These are phyloP conservation scores for Gossypium gossypioides DNA, from an alignment of 441 rosid species.

Conservation along the genomic window DNA sequence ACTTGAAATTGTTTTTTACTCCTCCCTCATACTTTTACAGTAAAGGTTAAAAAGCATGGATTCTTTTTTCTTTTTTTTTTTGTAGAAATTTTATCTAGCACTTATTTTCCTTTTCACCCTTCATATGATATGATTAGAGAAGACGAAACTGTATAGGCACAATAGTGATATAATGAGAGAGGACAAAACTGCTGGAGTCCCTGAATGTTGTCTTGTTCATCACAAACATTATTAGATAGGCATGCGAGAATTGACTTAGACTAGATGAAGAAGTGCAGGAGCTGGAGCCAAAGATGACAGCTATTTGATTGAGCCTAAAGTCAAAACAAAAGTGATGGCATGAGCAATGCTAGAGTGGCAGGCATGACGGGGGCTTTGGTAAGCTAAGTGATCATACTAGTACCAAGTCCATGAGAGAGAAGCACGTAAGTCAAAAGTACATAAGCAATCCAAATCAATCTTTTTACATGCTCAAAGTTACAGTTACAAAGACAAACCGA, in stretches of 20 bases:
- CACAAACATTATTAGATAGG: neutral
- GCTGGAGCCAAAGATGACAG: neutral
- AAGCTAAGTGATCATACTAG: neutral
- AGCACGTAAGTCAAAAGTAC: constrained; percentile 13
- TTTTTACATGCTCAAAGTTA: constrained; percentile 2
- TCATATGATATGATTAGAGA: too few species aligned
- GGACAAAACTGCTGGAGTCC: neutral
- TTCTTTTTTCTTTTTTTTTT: neutral
- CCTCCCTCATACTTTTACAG: neutral
- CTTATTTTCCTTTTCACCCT: too few species aligned
- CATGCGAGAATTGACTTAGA: neutral
- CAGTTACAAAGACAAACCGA: neutral
- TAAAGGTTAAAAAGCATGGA: neutral
- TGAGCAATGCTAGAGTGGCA: neutral
- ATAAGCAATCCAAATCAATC: neutral
- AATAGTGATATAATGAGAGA: neutral
- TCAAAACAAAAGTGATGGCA: neutral
- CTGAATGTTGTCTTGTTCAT: neutral
- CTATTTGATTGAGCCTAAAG: constrained; percentile 13
- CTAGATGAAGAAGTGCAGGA: neutral
- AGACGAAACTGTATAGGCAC: too few species aligned
- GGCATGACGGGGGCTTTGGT: constrained; percentile 7
- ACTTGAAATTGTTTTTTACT: neutral
- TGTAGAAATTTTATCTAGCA: neutral
- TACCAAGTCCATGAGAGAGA: constrained; percentile 18